Evolutionary conservation across 116 monocot genomes (phyloP).

Genomic region (Cymodocea nodosa): DNA sequence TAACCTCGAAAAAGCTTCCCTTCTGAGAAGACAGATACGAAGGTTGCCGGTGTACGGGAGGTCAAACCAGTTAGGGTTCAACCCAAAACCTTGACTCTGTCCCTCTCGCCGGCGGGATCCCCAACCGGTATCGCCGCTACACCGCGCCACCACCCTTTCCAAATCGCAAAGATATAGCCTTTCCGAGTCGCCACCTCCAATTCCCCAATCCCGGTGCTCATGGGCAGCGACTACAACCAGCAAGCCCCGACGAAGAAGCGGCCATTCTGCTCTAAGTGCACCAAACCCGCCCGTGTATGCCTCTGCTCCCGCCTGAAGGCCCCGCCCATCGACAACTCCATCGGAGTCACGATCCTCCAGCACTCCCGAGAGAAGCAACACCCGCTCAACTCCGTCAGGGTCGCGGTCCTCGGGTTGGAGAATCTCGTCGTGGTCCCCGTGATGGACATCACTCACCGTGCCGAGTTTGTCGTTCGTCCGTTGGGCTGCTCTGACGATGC

Average conservation of each 20-base stretch:
- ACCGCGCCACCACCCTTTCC: neutral
- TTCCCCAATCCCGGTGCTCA: neutral
- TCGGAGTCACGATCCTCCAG: slow-evolving; percentile 68
- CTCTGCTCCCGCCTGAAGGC: slow-evolving; percentile 29
- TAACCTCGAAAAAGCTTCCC: too few relatives aligned
- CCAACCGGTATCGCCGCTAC: too few relatives aligned
- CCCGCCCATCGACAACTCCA: slow-evolving; percentile 51
- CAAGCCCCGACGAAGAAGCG: slow-evolving; percentile 6
- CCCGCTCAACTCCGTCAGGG: slow-evolving; percentile 64
- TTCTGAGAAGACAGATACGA: too few relatives aligned
- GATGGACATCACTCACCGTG: slow-evolving; percentile 48
- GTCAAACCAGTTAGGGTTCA: too few relatives aligned
- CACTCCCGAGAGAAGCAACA: slow-evolving; percentile 56
- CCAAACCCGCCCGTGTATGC: slow-evolving; percentile 51
- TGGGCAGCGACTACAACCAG: neutral
- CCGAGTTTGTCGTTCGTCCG: slow-evolving; percentile 38
- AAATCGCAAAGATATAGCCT: neutral
- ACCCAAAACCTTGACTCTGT: too few relatives aligned
- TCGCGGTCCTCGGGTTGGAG: slow-evolving; percentile 51
- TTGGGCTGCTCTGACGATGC: slow-evolving; percentile 2
- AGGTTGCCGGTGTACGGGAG: too few relatives aligned
- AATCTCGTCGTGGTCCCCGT: slow-evolving; percentile 44
- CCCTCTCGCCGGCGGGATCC: too few relatives aligned
- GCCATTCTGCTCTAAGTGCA: slow-evolving; percentile 53
- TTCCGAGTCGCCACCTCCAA: neutral